Base-by-base conservation (phyloP, 2,329 filamentous ascomycete species). In the Penicillium aurantiogriseum region DNA sequence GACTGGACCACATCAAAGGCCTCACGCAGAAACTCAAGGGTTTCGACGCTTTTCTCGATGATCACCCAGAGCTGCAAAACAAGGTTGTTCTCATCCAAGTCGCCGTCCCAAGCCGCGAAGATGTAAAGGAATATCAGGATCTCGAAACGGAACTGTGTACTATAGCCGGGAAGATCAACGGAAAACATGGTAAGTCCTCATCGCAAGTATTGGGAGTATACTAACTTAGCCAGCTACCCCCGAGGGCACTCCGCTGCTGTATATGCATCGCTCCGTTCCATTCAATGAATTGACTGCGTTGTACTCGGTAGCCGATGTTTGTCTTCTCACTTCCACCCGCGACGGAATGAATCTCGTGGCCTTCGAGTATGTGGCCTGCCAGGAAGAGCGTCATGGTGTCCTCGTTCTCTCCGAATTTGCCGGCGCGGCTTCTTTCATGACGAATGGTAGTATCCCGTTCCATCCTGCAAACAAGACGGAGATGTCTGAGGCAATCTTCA, bases 311-410 rank as follows among this genome's bases (percentile, higher is more conserved):
- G 91, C 90, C 2, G 92, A 96, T 70, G 89, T 90, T 48, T 96
- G 92, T 71, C 82, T 97, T 5, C 91, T 95, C 40, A 93, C 89
- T 4, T 96, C 90, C 0, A 96, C 89, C 5, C 88, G 93, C 43
- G 93, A 97, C 70, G 93, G 93, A 69, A 97, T 97, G 92, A 97
- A 97, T 74, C 83, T 97, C 15, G 93, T 97, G 21, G 93, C 91
- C 0, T 97, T 96, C 76, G 93, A 97, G 76, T 97, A 97, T 77
- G 94, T 97, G 60, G 92, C 92, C 17, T 92, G 90, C 23, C 93
- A 97, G 73, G 84, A 88, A 65, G 84, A 93, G 68, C 86, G 89
- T 53, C 90, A 96, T 71, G 93, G 93, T 46, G 89, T 92, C 51
- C 90, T 97, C 83, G 91, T 97, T 52, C 83, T 97, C 38, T 96